Evolutionary conservation across 78 protist species (phyloP), one percentile per base, ranked within the genome.

Genomic region (Dictyostelium brefeldianum): DNA sequence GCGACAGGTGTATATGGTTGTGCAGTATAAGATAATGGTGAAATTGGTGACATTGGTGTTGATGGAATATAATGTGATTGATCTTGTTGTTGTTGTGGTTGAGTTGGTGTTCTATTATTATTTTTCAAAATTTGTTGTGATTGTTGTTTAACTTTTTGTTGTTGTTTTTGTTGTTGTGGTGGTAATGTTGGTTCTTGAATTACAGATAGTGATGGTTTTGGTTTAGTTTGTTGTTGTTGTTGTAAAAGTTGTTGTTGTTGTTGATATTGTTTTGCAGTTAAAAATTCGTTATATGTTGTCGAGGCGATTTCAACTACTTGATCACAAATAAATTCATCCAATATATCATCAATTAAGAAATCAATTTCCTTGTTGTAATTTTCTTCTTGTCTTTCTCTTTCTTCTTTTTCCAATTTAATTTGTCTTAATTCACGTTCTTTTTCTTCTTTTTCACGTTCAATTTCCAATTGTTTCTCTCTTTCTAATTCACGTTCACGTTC

Each of bases 251-350:
- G 43, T 29, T 4, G 5, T 18, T 77, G 64, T 22, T 78, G 59
- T 2, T 20, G 22, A 9, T 53, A 3, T 5, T 36, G 31, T 27
- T 27, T 43, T n/a, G 70, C 15, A 8, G 31, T 15, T 29, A 27
- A 20, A 53, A 22, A 41, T 47, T 89, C 85, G 50, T 78, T 20
- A 15, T 69, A 57, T 5, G 50, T 7, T 27, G 46, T 25, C 1
- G 46, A 11, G 5, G 56, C 74, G 1, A 80, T 78, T 14, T 56
- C 85, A 27, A 51, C 18, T 11, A 29, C 17, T 62, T 80, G 84
- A 29, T 81, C 90, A 50, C 70, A n/a, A 48, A 81, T 29, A 7
- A 80, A 56, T 48, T 90, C 89, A n/a, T 65, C 65, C n/a, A 81
- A 62, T 27, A 80, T 46, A 10, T 80, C 95, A 36, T 90, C 90